These are phyloP conservation scores for Periconia macrospinosa DNA, from an alignment of 2,329 filamentous ascomycete genomes.

Conservation along the genomic window DNA sequence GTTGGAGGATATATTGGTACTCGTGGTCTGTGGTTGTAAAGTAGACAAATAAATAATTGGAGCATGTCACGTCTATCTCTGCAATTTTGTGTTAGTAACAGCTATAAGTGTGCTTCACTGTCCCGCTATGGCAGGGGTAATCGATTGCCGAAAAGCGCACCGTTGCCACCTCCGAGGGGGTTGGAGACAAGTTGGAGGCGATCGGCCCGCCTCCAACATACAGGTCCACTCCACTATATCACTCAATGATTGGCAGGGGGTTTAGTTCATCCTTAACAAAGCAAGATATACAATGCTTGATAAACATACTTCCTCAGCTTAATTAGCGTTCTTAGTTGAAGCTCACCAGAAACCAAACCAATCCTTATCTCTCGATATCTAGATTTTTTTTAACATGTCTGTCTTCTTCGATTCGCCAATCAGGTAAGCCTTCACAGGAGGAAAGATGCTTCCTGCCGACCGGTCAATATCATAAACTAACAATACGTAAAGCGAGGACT, in stretches of 20 bases:
- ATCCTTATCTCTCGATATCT: not conserved
- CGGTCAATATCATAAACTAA: constrained; percentile 5
- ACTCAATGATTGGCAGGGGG: constrained; percentile 8
- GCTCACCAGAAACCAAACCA: not conserved
- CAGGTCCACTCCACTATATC: constrained; percentile 2
- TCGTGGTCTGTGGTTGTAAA: too few relatives aligned
- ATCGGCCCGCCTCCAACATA: constrained; percentile 10
- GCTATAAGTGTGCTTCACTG: too few relatives aligned
- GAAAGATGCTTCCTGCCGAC: not conserved
- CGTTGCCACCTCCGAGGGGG: not conserved
- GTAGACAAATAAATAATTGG: too few relatives aligned
- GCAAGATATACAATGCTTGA: not conserved
- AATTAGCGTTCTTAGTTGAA: not conserved
- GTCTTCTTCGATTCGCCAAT: constrained; percentile 32
- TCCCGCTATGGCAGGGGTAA: not conserved
- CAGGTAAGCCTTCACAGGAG: constrained; percentile 13
- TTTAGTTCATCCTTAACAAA: constrained; percentile 10
- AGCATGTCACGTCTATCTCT: too few relatives aligned
- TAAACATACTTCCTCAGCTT: not conserved
- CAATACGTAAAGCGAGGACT: constrained; percentile 18
- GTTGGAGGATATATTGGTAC: too few relatives aligned
- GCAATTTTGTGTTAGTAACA: too few relatives aligned
- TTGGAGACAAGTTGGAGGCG: constrained; percentile 26
- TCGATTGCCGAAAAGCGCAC: not conserved
- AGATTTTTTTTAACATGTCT: constrained; percentile 18